Conservation (phyloP, 108 stramenopile genomes). For the Mayamaea pseudoterrestris region DNA sequence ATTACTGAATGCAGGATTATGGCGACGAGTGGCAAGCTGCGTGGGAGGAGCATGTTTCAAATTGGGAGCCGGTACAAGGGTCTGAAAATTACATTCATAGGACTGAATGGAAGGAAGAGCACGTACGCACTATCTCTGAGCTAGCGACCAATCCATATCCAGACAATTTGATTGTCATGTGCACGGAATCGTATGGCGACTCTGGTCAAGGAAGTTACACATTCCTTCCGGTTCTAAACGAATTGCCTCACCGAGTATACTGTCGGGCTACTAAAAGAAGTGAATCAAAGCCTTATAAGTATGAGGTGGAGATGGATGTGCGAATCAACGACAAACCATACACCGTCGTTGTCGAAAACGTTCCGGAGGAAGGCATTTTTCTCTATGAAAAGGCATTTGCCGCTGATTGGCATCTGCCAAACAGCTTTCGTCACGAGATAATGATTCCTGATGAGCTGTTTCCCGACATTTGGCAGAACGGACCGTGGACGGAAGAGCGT, state of each 20-base stretch:
- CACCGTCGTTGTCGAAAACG: constrained; percentile 6
- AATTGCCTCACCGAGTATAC: constrained; percentile 4
- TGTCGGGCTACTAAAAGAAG: constrained; percentile 19
- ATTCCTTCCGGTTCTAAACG: constrained; percentile 3
- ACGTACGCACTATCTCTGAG: constrained; percentile 20
- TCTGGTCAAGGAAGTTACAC: not conserved
- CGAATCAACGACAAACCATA: not conserved
- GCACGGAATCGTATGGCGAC: constrained; percentile 15
- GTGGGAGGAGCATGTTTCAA: constrained; percentile 27
- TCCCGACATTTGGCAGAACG: constrained; percentile 28
- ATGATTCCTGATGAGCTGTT: constrained; percentile 37
- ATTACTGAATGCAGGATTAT: not conserved
- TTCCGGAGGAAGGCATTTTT: constrained; percentile 12
- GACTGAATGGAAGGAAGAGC: constrained; percentile 20
- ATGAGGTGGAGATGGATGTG: constrained; percentile 4
- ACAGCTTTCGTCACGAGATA: constrained; percentile 43
- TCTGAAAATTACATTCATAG: constrained; percentile 39
- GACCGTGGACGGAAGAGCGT: no score
- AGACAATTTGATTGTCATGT: constrained; percentile 20
- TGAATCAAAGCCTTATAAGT: not conserved
- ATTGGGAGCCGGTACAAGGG: constrained; percentile 16
- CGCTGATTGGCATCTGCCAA: constrained; percentile 30
- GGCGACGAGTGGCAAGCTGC: constrained; percentile 16
- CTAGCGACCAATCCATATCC: constrained; percentile 30
- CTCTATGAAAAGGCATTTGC: constrained; percentile 24